Conservation (phyloP, 2,329 filamentous ascomycete genomes). For the Madurella mycetomatis region DNA sequence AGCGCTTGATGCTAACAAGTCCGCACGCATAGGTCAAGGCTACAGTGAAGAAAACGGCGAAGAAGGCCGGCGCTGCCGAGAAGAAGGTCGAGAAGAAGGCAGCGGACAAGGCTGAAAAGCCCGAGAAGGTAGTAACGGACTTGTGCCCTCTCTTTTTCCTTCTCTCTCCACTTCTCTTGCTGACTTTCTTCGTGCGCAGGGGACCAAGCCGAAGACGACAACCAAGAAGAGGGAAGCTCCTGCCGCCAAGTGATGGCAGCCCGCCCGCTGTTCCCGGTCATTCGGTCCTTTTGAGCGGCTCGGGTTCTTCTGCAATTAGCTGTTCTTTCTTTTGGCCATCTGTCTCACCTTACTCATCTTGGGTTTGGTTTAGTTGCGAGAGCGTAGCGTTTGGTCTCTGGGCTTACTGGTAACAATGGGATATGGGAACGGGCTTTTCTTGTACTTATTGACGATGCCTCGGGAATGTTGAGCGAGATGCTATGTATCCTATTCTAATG, state of each 20-base stretch:
- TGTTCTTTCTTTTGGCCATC: neutral
- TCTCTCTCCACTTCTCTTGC: neutral
- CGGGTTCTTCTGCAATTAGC: neutral
- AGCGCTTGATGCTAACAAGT: neutral
- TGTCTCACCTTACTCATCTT: slow-evolving; percentile 4
- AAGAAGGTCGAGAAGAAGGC: slow-evolving; percentile 25
- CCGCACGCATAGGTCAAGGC: slow-evolving; percentile 28
- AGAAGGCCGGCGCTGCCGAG: slow-evolving; percentile 24
- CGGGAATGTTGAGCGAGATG: neutral
- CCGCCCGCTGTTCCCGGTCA: neutral
- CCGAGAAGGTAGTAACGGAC: slow-evolving; percentile 16
- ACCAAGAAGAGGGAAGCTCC: slow-evolving; percentile 30
- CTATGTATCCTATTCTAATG: neutral
- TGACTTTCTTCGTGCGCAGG: slow-evolving; percentile 12
- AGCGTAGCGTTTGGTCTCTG: slow-evolving; percentile 8
- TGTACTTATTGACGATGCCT: slow-evolving; percentile 17
- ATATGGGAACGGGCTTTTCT: slow-evolving; percentile 6
- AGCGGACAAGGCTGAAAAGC: slow-evolving; percentile 11
- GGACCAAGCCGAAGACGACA: slow-evolving; percentile 29
- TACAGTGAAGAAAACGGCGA: slow-evolving; percentile 27
- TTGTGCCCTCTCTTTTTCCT: neutral
- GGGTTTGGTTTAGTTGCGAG: slow-evolving; percentile 10
- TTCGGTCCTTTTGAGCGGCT: neutral
- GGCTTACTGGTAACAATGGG: slow-evolving; percentile 4
- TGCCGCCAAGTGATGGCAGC: slow-evolving; percentile 20